These are phyloP conservation scores for Cercospora sp. DNA, from an alignment of 2,329 filamentous ascomycete genomes.

Conservation along the genomic window DNA sequence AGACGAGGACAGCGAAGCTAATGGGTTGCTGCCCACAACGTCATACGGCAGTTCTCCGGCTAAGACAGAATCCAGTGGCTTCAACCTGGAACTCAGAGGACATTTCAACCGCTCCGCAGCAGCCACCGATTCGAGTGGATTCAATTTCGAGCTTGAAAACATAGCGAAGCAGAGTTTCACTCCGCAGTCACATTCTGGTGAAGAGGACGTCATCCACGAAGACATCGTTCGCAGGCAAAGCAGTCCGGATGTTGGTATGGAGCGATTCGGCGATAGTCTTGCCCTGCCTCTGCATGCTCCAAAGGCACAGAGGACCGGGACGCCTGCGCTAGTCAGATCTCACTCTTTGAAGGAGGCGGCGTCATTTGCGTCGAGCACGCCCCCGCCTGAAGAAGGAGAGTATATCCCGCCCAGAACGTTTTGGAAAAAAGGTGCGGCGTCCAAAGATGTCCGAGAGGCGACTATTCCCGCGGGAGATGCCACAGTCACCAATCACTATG, in stretches of 20 bases:
- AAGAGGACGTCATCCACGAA: background rate
- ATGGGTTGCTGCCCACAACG: background rate
- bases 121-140: constrained; percentile 1
- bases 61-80: constrained; percentile 6
- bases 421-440: constrained; percentile 17
- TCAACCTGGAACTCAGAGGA: background rate
- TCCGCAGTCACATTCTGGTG: background rate
- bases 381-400: constrained; percentile 8
- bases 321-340: constrained; percentile 11
- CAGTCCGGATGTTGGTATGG: constrained; percentile 12
- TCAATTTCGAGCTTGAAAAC: constrained; percentile 7
- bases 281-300: constrained; percentile 7
- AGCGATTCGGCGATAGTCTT: background rate
- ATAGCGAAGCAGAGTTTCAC: background rate
- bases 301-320: constrained; percentile 9
- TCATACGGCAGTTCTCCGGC: constrained; percentile 6
- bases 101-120: background rate
- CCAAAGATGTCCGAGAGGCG: background rate
- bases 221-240: background rate
- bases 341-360: constrained; percentile 5
- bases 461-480: constrained; percentile 4
- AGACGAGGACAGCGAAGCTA: background rate
- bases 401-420: constrained; percentile 18
- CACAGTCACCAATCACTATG: constrained; percentile 30
- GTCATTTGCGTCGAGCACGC: background rate